phyloP scores from a whole-genome alignment of 2,329 filamentous ascomycete species.

The Clarireedia paspali region DNA sequence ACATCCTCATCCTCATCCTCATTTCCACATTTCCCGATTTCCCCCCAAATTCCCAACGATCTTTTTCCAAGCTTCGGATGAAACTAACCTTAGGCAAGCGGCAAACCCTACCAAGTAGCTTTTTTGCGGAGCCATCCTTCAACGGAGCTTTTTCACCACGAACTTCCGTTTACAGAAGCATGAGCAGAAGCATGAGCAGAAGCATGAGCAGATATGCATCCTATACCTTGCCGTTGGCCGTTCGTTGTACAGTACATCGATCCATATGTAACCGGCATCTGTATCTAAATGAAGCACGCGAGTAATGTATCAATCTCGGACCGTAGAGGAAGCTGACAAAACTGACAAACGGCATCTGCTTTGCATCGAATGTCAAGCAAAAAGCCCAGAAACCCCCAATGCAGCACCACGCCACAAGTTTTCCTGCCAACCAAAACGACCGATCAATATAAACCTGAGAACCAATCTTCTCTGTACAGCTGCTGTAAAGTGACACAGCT shows the following conservation, averaged over 20 bases:
- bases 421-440: not conserved
- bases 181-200: not conserved
- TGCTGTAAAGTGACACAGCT: not conserved
- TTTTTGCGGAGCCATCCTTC: not conserved
- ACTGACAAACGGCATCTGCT: no score
- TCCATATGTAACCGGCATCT: no score
- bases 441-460: not conserved
- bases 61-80: not conserved
- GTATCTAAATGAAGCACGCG: not conserved
- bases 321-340: not conserved
- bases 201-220: no score
- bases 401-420: not conserved
- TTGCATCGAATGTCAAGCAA: not conserved
- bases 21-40: not conserved
- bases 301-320: not conserved
- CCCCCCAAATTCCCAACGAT: not conserved
- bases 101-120: not conserved
- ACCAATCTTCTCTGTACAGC: not conserved
- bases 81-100: not conserved
- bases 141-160: not conserved
- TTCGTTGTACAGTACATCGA: no score
- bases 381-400: not conserved
- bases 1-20: not conserved
- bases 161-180: not conserved
- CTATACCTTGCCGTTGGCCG: no score